Base-by-base conservation (phyloP, 129 eudicot genomes). In the Flaveria sonorensis region DNA sequence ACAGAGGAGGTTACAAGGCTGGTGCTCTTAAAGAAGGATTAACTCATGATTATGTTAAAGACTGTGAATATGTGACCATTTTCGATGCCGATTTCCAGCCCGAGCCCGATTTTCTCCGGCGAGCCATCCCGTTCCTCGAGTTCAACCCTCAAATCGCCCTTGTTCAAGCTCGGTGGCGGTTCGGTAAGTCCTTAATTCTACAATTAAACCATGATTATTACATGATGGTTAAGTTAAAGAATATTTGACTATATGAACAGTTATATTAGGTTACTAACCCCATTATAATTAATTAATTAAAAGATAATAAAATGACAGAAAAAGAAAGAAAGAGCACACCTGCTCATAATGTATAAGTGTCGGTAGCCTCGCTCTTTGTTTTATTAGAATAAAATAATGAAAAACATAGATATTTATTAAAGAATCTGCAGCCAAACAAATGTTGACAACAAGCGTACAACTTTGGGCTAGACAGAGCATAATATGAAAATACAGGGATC, bases 1-100 rank as follows among this genome's bases (percentile, higher is more conserved):
- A 51, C 18, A 83, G 99, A 53, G 99, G 92, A 20, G 99, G 99
- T 51, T 94, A 94, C 85, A 94, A 94, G 46, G 99, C 99, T 3
- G 99, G 99, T 45, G 99, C 99, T 5, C 99, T 94, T 77, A 94
- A 94, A 80, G 99, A 94, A 80, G 99, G 99, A 13, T 75, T 94
- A 57, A 91, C 87, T 73, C 92, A 77, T 46, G 94, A 87, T 63
- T 94, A 94, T 70, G 97, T 94, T 46, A 87, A 94, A 46, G 86
- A 87, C 2, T 94, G 99, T 67, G 99, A 94, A 47, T 94, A 84
- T 28, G 99, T 94, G 0, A 92, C 87, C 57, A 94, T 94, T 71
- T 94, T 94, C 71, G 99, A 94, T 68, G 99, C 99, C 15, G 99
- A 94, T 85, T 94, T 94, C 70, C 92, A 96, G 3, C 99, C 99